phyloP scores from a whole-genome alignment of 768 basidiomycete genomes.

The Agrocybe praecox region DNA sequence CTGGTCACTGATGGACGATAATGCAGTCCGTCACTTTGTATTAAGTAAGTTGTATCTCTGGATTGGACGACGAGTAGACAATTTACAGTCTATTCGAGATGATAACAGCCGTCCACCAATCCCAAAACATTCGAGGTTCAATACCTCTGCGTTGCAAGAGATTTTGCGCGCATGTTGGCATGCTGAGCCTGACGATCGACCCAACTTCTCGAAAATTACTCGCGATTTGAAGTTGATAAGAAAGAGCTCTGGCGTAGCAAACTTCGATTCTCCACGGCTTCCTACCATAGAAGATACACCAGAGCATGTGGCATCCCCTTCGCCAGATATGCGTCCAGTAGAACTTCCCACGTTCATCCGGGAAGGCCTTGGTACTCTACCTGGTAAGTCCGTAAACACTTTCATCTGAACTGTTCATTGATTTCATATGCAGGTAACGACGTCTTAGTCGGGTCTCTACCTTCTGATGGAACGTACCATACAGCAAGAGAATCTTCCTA shows the following conservation, averaged over 20 bases:
- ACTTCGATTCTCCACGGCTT: slow-evolving; percentile 23
- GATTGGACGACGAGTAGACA: slow-evolving; percentile 6
- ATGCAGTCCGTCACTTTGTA: slow-evolving; percentile 52
- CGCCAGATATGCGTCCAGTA: slow-evolving; percentile 34
- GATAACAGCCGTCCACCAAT: slow-evolving; percentile 54
- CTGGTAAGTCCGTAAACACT: slow-evolving; percentile 16
- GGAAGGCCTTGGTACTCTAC: slow-evolving; percentile 5
- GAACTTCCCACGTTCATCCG: slow-evolving; percentile 22
- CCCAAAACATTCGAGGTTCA: slow-evolving; percentile 43
- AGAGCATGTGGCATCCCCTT: slow-evolving; percentile 24
- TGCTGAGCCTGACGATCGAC: slow-evolving; percentile 49
- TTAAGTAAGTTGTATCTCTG: slow-evolving; percentile 38
- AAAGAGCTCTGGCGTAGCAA: slow-evolving; percentile 35
- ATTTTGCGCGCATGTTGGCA: slow-evolving; percentile 63
- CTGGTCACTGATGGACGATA: slow-evolving; percentile 56
- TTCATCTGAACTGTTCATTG: neutral
- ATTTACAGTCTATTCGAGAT: slow-evolving; percentile 28
- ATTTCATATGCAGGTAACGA: slow-evolving; percentile 11
- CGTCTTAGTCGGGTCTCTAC: slow-evolving; percentile 5
- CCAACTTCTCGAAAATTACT: slow-evolving; percentile 54
- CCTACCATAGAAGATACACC: slow-evolving; percentile 16
- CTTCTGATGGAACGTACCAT: slow-evolving; percentile 6
- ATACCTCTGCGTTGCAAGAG: slow-evolving; percentile 37
- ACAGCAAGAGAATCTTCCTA: neutral
- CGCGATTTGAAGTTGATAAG: slow-evolving; percentile 49